Base-by-base conservation (phyloP, 805 yeast genomes). In the Tetrapisispora fleetii region DNA sequence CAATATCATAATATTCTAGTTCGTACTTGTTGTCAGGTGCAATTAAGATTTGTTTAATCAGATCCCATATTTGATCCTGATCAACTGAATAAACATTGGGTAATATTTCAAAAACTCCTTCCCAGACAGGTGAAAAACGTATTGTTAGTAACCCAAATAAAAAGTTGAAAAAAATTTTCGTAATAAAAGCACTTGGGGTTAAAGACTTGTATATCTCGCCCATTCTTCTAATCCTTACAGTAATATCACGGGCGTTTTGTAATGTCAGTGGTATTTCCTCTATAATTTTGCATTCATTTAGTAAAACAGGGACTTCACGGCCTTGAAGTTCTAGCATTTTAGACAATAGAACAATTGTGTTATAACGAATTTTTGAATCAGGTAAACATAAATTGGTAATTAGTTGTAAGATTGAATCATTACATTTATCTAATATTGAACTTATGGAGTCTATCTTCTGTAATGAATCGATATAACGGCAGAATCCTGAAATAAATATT, bases 71-170 rank as follows among this genome's bases (percentile, higher is more conserved):
- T 13, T 69, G 44, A 0, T 63, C 65, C 17, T 73, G 70, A 45
- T 68, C 60, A 52, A 71, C 72, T 17, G 61, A 67, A 14, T 71
- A 64, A 10, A 83, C 63, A 3, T 64, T 58, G 1, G 81, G 77
- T 4, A 86, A 58, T 4, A 76, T 74, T 51, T 83, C 91, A 47
- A 73, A 67, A 1, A 85, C 84, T 5, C 84, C 88, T 18, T 78
- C 75, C 95, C 96, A 89, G 14, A 84, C 74, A 0, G 98, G 98
- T 48, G 87, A 84, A 56, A 91, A 88, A 50, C 78, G 77, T 33
- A 81, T 80, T 4, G 87, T 72, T 40, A 90, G 66, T 51, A 85
- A 73, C 33, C 98, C 98, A 54, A 84, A 75, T 37, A 80, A 48
- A 56, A 74, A 79, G 21, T 70, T 72, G 32, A 77, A 71, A 39